Percentiles rank a stretch among this genome's conserved stretches.
Conservation (phyloP, 257 asterid genomes). For the Mitragyna speciosa region DNA sequence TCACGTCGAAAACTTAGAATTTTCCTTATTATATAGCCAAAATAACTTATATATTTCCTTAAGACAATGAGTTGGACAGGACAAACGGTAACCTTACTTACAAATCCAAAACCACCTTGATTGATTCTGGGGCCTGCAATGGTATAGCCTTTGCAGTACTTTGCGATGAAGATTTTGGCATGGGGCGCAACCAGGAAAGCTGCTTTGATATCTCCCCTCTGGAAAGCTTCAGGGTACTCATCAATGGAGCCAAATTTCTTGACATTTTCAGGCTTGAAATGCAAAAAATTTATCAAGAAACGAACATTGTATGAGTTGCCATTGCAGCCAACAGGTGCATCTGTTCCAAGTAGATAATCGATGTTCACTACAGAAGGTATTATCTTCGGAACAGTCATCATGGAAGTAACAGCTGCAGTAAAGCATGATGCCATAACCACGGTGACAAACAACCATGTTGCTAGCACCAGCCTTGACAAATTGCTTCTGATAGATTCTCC, state of each 20-base stretch:
- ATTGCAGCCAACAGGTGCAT: constrained; percentile 57
- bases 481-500: constrained; percentile 44
- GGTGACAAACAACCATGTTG: constrained; percentile 48
- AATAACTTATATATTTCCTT: no score
- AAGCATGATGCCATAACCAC: constrained; percentile 49
- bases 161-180: constrained; percentile 53
- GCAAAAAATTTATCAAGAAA: constrained; percentile 35
- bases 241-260: constrained; percentile 23
- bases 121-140: constrained; percentile 45
- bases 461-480: constrained; percentile 49
- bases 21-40: no score
- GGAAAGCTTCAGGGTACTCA: constrained; percentile 48
- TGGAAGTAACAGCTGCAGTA: constrained; percentile 57
- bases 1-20: no score
- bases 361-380: constrained; percentile 42
- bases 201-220: constrained; percentile 50
- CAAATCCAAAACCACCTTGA: constrained; percentile 74
- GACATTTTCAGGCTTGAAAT: constrained; percentile 41
- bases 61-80: neutral
- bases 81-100: constrained; percentile 32
- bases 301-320: constrained; percentile 42
- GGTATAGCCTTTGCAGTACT: constrained; percentile 52
- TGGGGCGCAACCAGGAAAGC: constrained; percentile 63
- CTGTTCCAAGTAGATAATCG: no score
- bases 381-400: constrained; percentile 57